Conservation (phyloP, 2,329 filamentous ascomycete genomes). For the Hortaea sp. region DNA sequence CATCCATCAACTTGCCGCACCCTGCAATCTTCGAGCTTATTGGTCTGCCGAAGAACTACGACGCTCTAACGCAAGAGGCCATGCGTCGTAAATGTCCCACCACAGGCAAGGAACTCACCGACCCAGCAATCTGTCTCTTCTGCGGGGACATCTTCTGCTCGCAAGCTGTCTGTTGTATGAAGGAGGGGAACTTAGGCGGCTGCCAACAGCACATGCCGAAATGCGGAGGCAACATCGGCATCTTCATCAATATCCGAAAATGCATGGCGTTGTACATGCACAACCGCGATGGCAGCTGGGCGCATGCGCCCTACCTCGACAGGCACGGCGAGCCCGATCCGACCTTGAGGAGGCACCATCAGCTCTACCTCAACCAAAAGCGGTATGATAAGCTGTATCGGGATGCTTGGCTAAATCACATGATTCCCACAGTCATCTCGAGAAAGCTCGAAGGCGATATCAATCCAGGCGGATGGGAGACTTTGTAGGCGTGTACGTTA, state of each 20-base stretch:
- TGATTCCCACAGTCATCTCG: conserved; percentile 79
- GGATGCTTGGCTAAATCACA: conserved; percentile 76
- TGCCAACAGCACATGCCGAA: conserved; percentile 83
- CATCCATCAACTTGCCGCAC: conserved; percentile 53
- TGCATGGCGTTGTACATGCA: conserved; percentile 86
- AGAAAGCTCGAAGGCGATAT: conserved; percentile 88
- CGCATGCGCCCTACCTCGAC: conserved; percentile 85
- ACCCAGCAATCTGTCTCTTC: conserved; percentile 85
- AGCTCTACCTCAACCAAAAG: conserved; percentile 86
- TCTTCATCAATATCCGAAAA: conserved; percentile 95
- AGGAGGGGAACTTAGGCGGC: conserved; percentile 57
- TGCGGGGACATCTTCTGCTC: conserved; percentile 96
- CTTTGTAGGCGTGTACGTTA: conserved; percentile 25
- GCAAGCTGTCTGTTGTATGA: conserved; percentile 83
- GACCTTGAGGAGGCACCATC: conserved; percentile 74
- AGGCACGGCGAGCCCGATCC: conserved; percentile 91
- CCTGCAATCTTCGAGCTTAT: conserved; percentile 91
- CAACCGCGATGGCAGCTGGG: conserved; percentile 67
- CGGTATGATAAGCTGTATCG: conserved; percentile 82
- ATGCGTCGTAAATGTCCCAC: conserved; percentile 75
- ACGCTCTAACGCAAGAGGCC: conserved; percentile 83
- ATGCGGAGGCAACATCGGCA: conserved; percentile 83
- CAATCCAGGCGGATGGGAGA: conserved; percentile 97
- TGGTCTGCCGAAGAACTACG: conserved; percentile 83
- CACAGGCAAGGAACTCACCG: conserved; percentile 81